These are phyloP conservation scores for Carex arenaria DNA, from an alignment of 202 grass and related monocot species.

Conservation along the genomic window DNA sequence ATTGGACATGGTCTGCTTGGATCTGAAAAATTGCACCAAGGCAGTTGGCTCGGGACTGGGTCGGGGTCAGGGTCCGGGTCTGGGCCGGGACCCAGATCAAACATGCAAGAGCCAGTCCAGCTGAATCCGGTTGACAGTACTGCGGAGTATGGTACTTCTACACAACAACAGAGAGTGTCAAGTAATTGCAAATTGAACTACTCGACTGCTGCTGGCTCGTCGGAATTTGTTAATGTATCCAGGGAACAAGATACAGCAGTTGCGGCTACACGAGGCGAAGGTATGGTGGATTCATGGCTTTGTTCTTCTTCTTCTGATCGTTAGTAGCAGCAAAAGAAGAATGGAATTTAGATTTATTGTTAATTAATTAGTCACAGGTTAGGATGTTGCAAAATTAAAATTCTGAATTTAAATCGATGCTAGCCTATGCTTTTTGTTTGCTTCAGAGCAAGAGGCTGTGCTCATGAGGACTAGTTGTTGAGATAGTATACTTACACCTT, in stretches of 20 bases:
- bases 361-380: slow-evolving; percentile 14
- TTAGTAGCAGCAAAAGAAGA: slow-evolving; percentile 6
- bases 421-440: slow-evolving; percentile 12
- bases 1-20: slow-evolving; percentile 15
- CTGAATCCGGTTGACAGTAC: slow-evolving; percentile 34
- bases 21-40: slow-evolving; percentile 23
- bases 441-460: slow-evolving; percentile 4
- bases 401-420: background rate
- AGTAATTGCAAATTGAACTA: slow-evolving; percentile 66
- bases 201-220: slow-evolving; percentile 33
- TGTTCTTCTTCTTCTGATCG: slow-evolving; percentile 55
- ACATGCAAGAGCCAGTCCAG: slow-evolving; percentile 33
- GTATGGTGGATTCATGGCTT: slow-evolving; percentile 69
- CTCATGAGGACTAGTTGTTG: slow-evolving; percentile 11
- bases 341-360: slow-evolving; percentile 2
- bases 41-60: background rate
- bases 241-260: slow-evolving; percentile 15
- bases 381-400: background rate
- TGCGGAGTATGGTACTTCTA: background rate
- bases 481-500: slow-evolving; percentile 15
- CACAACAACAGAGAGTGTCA: slow-evolving; percentile 14
- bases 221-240: slow-evolving; percentile 24
- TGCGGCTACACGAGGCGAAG: slow-evolving; percentile 35
- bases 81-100: slow-evolving; percentile 11
- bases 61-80: background rate